phyloP scores from a whole-genome alignment of 2,329 filamentous ascomycete species.

The Didymella glomerata region DNA sequence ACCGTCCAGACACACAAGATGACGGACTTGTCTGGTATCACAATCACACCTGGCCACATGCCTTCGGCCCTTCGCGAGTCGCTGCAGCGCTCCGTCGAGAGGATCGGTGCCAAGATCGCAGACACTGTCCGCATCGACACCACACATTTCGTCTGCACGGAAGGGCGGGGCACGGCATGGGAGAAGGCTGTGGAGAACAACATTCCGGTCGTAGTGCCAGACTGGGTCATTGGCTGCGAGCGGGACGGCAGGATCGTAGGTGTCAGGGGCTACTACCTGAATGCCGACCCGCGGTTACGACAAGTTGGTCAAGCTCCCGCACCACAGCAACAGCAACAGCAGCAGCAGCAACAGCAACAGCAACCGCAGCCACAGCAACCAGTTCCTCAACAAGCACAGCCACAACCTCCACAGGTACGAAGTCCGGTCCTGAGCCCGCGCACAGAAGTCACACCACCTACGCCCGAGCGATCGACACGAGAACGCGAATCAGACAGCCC shows the following conservation, averaged over 20 bases:
- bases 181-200: constrained; percentile 98
- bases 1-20: constrained; percentile 95
- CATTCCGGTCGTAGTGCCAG: constrained; percentile 93
- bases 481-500: constrained; percentile 34
- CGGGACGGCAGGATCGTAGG: constrained; percentile 90
- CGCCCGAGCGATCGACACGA: constrained; percentile 53
- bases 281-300: constrained; percentile 75
- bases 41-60: constrained; percentile 88
- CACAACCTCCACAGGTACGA: constrained; percentile 34
- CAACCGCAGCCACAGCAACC: constrained; percentile 23
- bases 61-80: constrained; percentile 76
- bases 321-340: constrained; percentile 34
- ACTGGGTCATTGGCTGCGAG: constrained; percentile 98
- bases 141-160: constrained; percentile 96
- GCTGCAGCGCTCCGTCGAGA: constrained; percentile 77
- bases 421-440: constrained; percentile 54
- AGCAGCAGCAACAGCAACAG: constrained; percentile 26
- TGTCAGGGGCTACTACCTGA: constrained; percentile 94
- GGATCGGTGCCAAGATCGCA: constrained; percentile 91
- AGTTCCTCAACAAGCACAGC: constrained; percentile 25
- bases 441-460: constrained; percentile 61
- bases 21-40: constrained; percentile 95
- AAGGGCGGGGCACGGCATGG: constrained; percentile 88
- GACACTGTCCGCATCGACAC: constrained; percentile 95
- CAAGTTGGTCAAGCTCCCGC: constrained; percentile 56